A percentile compares a stretch with the other conserved stretches of the same genome.
Evolutionary conservation across 768 basidiomycete species (phyloP).

Genomic region (Galerina sulciceps): DNA sequence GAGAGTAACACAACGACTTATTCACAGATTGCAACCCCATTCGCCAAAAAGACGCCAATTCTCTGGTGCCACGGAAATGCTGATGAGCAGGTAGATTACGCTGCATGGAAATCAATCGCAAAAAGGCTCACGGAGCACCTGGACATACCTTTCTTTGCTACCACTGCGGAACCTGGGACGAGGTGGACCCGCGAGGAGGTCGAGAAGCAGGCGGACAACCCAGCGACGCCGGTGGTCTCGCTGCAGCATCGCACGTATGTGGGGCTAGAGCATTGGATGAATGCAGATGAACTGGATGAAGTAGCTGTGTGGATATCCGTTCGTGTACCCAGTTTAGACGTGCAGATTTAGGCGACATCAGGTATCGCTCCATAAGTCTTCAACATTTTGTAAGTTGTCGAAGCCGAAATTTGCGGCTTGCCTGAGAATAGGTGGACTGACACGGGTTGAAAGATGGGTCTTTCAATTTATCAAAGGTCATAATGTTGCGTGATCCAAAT

Average conservation of each 20-base stretch:
- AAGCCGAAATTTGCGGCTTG: too few relatives aligned
- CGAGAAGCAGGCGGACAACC: not conserved
- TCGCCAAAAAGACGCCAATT: not conserved
- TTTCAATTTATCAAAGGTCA: too few relatives aligned
- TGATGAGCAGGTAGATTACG: not conserved
- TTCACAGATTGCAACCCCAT: not conserved
- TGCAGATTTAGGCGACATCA: too few relatives aligned
- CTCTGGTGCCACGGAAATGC: constrained; percentile 4
- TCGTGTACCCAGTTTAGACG: not conserved
- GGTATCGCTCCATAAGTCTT: too few relatives aligned
- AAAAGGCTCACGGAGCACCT: not conserved
- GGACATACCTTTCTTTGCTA: not conserved
- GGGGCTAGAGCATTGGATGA: not conserved
- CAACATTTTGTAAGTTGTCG: too few relatives aligned
- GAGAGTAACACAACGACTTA: not conserved
- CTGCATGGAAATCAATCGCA: not conserved
- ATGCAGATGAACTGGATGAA: not conserved
- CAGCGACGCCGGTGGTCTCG: not conserved
- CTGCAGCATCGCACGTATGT: not conserved
- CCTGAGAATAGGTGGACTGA: too few relatives aligned
- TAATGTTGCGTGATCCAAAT: too few relatives aligned
- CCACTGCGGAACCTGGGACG: not conserved
- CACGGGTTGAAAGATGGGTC: too few relatives aligned
- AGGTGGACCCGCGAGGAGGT: not conserved
- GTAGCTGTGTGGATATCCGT: not conserved